phyloP scores from a whole-genome alignment of 352 stramenopile genomes.

The Globisporangium viniferum region DNA sequence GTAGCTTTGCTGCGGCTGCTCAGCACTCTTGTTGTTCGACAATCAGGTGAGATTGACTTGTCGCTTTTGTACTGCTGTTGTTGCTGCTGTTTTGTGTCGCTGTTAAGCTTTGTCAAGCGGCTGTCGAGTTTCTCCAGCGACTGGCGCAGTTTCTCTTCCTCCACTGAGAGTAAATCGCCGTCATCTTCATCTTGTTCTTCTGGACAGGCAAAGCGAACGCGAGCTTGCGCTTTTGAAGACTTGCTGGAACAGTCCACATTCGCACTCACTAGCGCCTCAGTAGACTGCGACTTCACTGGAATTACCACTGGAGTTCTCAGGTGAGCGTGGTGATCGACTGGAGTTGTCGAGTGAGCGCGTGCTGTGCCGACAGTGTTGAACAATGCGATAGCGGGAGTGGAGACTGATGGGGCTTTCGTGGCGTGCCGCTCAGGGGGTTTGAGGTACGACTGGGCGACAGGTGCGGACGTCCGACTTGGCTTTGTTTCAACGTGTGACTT shows the following conservation, averaged over 20 bases:
- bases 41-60: neutral
- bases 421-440: constrained; percentile 6
- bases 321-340: neutral
- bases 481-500: neutral
- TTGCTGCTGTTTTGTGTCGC: neutral
- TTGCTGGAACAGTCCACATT: neutral
- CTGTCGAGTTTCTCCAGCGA: constrained; percentile 56
- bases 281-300: neutral
- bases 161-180: constrained; percentile 29
- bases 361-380: neutral
- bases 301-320: neutral
- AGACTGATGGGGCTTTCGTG: neutral
- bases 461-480: neutral
- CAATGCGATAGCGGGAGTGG: neutral
- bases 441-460: neutral
- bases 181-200: constrained; percentile 18
- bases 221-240: neutral
- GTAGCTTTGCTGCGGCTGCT: neutral
- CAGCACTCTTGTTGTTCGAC: neutral
- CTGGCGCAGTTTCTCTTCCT: constrained; percentile 44
- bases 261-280: neutral
- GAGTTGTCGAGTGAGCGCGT: neutral
- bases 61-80: constrained; percentile 2
- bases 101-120: constrained; percentile 26
- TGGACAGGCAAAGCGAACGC: neutral